These are phyloP conservation scores for Acacia crassicarpa DNA, from an alignment of 306 rosid genomes.

Conservation along the genomic window DNA sequence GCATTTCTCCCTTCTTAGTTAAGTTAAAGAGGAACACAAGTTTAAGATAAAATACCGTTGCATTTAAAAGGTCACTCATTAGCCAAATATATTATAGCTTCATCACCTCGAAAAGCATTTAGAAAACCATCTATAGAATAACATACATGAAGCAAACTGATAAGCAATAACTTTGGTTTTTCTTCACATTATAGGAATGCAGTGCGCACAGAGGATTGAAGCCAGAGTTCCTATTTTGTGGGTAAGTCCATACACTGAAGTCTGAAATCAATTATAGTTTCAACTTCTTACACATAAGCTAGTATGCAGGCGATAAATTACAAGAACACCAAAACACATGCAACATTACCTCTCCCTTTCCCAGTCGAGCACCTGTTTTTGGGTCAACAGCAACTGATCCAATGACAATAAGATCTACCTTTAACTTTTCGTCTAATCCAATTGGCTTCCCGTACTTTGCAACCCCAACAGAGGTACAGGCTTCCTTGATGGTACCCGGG, in stretches of 20 bases:
- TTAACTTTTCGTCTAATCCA: constrained; percentile 80
- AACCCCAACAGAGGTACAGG: constrained; percentile 83
- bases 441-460: constrained; percentile 80
- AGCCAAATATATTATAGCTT: constrained; percentile 19
- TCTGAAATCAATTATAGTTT: neutral
- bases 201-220: neutral
- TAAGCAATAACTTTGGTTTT: neutral
- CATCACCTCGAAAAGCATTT: constrained; percentile 9
- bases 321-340: constrained; percentile 5
- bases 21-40: constrained; percentile 17
- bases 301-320: constrained; percentile 1
- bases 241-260: neutral
- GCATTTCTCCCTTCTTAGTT: constrained; percentile 30
- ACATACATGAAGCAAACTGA: neutral
- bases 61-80: neutral
- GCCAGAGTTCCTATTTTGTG: neutral
- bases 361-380: constrained; percentile 84
- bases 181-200: neutral
- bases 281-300: neutral
- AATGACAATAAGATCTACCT: constrained; percentile 81
- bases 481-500: constrained; percentile 57
- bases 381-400: constrained; percentile 98
- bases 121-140: constrained; percentile 6
- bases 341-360: constrained; percentile 84
- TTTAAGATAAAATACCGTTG: constrained; percentile 16